These are phyloP conservation scores for Coemansia sp. DNA, from an alignment of 192 early-diverging fungal species.

Conservation along the genomic window DNA sequence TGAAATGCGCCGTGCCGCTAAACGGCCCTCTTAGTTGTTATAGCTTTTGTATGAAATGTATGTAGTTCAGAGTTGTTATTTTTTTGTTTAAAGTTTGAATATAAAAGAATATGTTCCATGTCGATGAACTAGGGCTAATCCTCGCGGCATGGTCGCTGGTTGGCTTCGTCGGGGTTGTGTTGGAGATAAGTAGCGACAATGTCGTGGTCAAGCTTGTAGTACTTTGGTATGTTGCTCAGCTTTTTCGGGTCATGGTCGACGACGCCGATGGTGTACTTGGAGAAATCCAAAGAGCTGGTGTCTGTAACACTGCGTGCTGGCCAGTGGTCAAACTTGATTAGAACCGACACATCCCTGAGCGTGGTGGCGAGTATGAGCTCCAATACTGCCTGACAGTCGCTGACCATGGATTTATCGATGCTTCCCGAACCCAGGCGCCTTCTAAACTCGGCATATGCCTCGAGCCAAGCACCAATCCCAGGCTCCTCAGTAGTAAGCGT, in stretches of 20 bases:
- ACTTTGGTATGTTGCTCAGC: constrained; percentile 60
- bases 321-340: constrained; percentile 52
- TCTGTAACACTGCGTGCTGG: background rate
- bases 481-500: constrained; percentile 23
- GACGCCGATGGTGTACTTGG: constrained; percentile 45
- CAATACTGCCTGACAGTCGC: constrained; percentile 57
- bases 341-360: constrained; percentile 76
- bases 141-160: constrained; percentile 30
- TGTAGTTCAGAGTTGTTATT: background rate
- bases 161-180: constrained; percentile 14
- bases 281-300: background rate
- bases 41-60: background rate
- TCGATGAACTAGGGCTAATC: constrained; percentile 13
- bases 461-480: constrained; percentile 32
- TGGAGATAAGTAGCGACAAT: constrained; percentile 60
- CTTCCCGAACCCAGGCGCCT: background rate
- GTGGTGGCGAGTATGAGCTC: constrained; percentile 73
- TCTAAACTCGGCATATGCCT: constrained; percentile 23
- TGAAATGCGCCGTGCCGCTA: constrained; percentile 49
- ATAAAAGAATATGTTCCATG: background rate
- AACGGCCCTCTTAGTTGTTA: background rate
- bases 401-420: background rate
- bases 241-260: constrained; percentile 78
- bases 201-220: constrained; percentile 53
- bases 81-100: too few species aligned